phyloP scores from a whole-genome alignment of 2,329 filamentous ascomycete genomes.

The Fusarium papillatum region DNA sequence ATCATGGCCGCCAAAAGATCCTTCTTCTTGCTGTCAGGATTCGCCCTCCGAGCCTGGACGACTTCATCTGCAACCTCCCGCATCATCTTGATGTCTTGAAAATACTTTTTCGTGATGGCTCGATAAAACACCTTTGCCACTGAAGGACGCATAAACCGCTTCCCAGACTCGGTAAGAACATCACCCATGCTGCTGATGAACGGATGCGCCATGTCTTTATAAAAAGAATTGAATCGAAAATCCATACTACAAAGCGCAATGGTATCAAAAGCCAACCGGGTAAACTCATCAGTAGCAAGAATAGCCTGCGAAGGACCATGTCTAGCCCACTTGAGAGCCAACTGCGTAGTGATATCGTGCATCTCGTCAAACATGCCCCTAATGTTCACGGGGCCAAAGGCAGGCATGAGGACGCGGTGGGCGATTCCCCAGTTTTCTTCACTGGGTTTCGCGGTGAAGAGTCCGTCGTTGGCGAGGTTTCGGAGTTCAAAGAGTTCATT shows the following conservation, averaged over 20 bases:
- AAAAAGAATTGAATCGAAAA: constrained; percentile 74
- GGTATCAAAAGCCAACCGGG: constrained; percentile 72
- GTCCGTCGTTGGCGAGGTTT: constrained; percentile 68
- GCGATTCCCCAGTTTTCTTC: constrained; percentile 68
- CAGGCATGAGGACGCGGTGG: constrained; percentile 72
- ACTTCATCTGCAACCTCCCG: constrained; percentile 67
- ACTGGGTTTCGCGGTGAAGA: constrained; percentile 66
- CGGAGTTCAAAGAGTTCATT: constrained; percentile 49
- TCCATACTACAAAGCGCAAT: constrained; percentile 70
- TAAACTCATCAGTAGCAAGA: constrained; percentile 70
- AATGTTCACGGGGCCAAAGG: constrained; percentile 56
- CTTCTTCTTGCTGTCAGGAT: constrained; percentile 60
- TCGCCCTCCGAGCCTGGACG: constrained; percentile 66
- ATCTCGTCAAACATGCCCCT: constrained; percentile 58
- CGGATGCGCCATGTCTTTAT: constrained; percentile 47
- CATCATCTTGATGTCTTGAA: constrained; percentile 64
- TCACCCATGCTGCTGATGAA: constrained; percentile 67
- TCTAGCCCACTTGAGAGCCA: constrained; percentile 69
- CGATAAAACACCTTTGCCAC: constrained; percentile 62
- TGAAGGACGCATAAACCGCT: constrained; percentile 59
- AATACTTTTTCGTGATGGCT: constrained; percentile 58
- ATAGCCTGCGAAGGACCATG: constrained; percentile 59
- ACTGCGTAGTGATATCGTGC: constrained; percentile 72
- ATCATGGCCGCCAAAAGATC: constrained; percentile 79
- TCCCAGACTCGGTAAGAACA: constrained; percentile 68